Evolutionary conservation across 148 eudicot species (phyloP).

Genomic region (Arctostaphylos glauca): DNA sequence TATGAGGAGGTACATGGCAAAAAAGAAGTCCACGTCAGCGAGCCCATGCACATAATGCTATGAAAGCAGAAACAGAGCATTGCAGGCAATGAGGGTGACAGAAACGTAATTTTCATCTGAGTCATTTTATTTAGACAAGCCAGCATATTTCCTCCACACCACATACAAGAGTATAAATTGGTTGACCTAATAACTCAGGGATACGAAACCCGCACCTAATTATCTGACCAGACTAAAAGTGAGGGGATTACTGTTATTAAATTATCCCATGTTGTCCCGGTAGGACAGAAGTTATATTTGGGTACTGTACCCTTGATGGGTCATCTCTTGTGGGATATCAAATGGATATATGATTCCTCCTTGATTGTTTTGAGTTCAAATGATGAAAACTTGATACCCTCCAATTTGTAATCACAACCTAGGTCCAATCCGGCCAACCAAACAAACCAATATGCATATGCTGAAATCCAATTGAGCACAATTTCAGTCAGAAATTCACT

Average conservation of each 20-base stretch:
- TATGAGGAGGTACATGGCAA: slow-evolving; percentile 1
- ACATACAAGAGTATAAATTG: background rate
- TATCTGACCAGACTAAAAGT: background rate
- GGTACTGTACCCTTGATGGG: background rate
- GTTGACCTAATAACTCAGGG: background rate
- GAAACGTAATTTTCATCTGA: slow-evolving; percentile 4
- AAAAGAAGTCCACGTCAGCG: background rate
- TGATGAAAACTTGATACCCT: background rate
- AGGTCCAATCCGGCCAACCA: background rate
- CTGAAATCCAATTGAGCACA: background rate
- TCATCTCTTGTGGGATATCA: background rate
- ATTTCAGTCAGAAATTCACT: background rate
- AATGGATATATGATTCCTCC: background rate
- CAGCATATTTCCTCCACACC: background rate
- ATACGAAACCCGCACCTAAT: background rate
- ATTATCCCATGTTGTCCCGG: background rate
- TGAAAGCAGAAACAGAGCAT: background rate
- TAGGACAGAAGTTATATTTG: background rate
- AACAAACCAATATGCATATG: background rate
- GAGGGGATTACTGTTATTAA: background rate
- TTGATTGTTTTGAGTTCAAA: background rate
- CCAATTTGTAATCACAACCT: background rate
- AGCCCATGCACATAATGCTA: background rate
- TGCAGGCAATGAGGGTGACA: background rate
- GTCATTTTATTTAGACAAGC: background rate